Evolutionary conservation across 441 rosid species (phyloP).

Genomic region (Pelargonium cotyledonis): DNA sequence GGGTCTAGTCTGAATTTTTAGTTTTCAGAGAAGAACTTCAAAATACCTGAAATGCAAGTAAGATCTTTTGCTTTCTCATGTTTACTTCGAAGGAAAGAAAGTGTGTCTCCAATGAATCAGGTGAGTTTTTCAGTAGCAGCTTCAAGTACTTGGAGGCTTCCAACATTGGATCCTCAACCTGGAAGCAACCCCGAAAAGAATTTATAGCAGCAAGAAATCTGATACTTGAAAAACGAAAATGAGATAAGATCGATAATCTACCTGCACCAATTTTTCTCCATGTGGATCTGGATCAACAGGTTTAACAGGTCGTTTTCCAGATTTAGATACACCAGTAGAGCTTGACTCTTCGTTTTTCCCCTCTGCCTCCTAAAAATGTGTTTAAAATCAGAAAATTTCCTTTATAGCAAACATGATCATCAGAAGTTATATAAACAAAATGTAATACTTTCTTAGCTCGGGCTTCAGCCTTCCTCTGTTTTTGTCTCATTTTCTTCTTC

Average conservation of each 20-base stretch:
- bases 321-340: slow-evolving; percentile 64
- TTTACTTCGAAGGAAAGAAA: slow-evolving; percentile 93
- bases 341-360: slow-evolving; percentile 77
- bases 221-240: slow-evolving; percentile 11
- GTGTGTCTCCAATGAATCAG: slow-evolving; percentile 86
- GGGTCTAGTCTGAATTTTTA: background rate
- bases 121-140: slow-evolving; percentile 86
- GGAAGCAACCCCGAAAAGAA: slow-evolving; percentile 17
- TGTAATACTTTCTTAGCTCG: slow-evolving; percentile 84
- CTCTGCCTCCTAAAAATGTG: slow-evolving; percentile 80
- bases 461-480: slow-evolving; percentile 94
- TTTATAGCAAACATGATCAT: slow-evolving; percentile 13
- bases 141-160: slow-evolving; percentile 96
- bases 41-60: slow-evolving; percentile 91
- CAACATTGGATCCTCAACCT: slow-evolving; percentile 87
- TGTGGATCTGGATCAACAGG: slow-evolving; percentile 96
- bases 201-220: slow-evolving; percentile 3
- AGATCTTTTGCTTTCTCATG: slow-evolving; percentile 84
- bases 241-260: slow-evolving; percentile 26
- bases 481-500: slow-evolving; percentile 87
- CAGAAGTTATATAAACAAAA: slow-evolving; percentile 20
- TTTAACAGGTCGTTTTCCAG: slow-evolving; percentile 83
- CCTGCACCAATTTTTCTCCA: slow-evolving; percentile 94
- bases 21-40: background rate
- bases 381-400: slow-evolving; percentile 20